These are phyloP conservation scores for Amaranthus hypochondriacus DNA, from an alignment of 148 eudicot genomes.

Conservation along the genomic window DNA sequence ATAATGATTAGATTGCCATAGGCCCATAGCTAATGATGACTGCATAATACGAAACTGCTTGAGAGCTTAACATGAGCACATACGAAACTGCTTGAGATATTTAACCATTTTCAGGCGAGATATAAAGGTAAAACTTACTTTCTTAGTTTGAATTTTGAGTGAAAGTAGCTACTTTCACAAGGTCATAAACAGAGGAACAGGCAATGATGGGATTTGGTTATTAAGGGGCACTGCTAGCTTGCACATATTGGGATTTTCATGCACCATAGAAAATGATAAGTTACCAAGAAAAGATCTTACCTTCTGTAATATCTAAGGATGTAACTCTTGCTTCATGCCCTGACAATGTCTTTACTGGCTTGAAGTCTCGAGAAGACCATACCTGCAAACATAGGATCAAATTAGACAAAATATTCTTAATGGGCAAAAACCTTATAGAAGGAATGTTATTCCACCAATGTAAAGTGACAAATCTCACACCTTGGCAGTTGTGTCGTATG, in stretches of 20 bases:
- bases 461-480: constrained; percentile 28
- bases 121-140: neutral
- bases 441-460: neutral
- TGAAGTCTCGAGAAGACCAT: constrained; percentile 88
- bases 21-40: no score
- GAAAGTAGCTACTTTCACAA: neutral
- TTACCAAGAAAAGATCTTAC: constrained; percentile 31
- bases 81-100: neutral
- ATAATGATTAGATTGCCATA: no score
- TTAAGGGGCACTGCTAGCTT: neutral
- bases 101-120: constrained; percentile 1
- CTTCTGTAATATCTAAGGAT: constrained; percentile 67
- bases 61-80: neutral
- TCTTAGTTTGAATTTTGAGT: neutral
- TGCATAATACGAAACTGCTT: no score
- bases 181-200: neutral
- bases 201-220: neutral
- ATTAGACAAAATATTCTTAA: constrained; percentile 9
- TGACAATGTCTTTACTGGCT: constrained; percentile 72
- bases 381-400: constrained; percentile 40
- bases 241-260: neutral
- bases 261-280: neutral
- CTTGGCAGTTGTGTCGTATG: constrained; percentile 91
- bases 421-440: neutral
- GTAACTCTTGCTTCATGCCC: constrained; percentile 84